phyloP scores from a whole-genome alignment of 371 early-diverging fungal species.

The Syncephalastrum sp. region DNA sequence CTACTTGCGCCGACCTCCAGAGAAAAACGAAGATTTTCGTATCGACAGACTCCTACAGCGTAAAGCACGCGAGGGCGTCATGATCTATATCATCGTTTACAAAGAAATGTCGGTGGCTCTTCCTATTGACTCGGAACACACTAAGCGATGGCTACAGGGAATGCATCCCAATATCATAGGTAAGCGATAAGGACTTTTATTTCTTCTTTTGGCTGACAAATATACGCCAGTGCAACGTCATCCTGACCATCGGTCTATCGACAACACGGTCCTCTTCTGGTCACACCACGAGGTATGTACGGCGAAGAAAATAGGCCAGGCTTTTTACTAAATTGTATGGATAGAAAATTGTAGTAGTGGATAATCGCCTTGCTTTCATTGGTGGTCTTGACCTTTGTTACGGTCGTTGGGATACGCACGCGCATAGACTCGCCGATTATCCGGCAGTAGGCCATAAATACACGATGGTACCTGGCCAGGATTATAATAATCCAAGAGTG shows the following conservation, averaged over 20 bases:
- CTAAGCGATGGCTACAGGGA: constrained; percentile 74
- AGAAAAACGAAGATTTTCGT: constrained; percentile 73
- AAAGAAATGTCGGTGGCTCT: constrained; percentile 86
- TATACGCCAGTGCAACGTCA: constrained; percentile 68
- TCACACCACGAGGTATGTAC: constrained; percentile 60
- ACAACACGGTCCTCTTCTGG: constrained; percentile 79
- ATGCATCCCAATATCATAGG: constrained; percentile 81
- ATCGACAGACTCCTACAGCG: constrained; percentile 78
- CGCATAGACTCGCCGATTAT: constrained; percentile 79
- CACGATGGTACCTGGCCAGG: constrained; percentile 79
- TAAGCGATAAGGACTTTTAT: constrained; percentile 26
- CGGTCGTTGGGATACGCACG: constrained; percentile 83
- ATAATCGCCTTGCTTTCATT: constrained; percentile 81
- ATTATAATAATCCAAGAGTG: constrained; percentile 91
- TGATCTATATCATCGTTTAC: constrained; percentile 88
- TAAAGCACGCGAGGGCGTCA: constrained; percentile 87
- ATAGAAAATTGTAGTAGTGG: constrained; percentile 86
- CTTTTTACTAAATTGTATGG: not conserved
- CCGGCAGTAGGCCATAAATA: constrained; percentile 46
- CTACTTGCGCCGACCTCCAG: constrained; percentile 79
- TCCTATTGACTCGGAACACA: constrained; percentile 78
- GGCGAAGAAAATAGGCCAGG: not conserved
- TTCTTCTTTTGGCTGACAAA: not conserved
- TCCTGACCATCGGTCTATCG: constrained; percentile 75
- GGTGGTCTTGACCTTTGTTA: constrained; percentile 92